Evolutionary conservation across 306 rosid species (phyloP), one percentile per base, ranked within the genome.

Genomic region (Ziziphus jujuba): DNA sequence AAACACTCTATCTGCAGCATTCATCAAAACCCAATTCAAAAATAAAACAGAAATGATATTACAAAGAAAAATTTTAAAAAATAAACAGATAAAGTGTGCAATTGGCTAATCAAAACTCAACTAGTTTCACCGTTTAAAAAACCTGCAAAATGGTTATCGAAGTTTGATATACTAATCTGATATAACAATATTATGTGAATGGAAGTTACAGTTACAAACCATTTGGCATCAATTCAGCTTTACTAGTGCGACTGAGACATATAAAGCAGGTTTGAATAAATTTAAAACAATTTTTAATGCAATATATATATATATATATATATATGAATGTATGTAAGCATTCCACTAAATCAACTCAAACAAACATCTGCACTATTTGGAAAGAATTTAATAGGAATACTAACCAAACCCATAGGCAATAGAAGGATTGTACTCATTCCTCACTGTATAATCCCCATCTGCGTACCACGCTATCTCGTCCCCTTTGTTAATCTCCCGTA

Each of bases 391-490:
- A 50, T 3, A 57, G 34, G 69, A 20, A n/a, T 16, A 78, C 96
- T 63, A 57, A 90, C 97, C 95, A 43, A 87, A 90, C 2, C 95
- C 95, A 69, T 85, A 90, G 15, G 86, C 82, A 73, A 86, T 47
- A 56, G 88, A 80, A 28, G 92, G 64, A 72, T 84, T 91, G 75
- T 33, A 68, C 82, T 87, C 97, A 60, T 77, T 91, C 75, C 87
- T 82, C 71, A 91, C 97, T 13, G 80, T 58, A 35, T 60, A 66
- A 59, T 91, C 90, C 13, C 97, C 97, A 47, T 91, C 97, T 11
- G 97, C 95, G 44, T 86, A 87, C 97, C 97, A 91, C 2, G 97
- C 92, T 62, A 91, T 77, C 74, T 86, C 95, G 55, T 91, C 97
- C 28, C 97, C 97, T 82, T 88, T 88, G 49, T 77, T 82, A 49